Evolutionary conservation across 225 moss, liverwort and hornwort species (phyloP), one percentile per base, ranked within the genome.

Genomic region (Pseudisothecium myosuroides): DNA sequence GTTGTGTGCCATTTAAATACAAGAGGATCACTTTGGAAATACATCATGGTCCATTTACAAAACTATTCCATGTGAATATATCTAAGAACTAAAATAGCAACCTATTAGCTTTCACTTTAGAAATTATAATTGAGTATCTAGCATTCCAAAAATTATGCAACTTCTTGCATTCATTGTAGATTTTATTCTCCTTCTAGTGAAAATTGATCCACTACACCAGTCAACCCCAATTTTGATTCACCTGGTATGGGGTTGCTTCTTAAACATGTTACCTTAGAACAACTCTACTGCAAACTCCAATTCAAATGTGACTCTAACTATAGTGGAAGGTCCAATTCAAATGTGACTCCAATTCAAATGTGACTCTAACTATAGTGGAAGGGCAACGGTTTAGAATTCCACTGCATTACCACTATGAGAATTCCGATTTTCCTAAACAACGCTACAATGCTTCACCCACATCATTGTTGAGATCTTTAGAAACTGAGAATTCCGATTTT

Each of bases 361-460:
- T n/a, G n/a, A n/a, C n/a, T n/a, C n/a, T n/a, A n/a, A n/a, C n/a
- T n/a, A n/a, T n/a, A n/a, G n/a, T n/a, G n/a, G n/a, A n/a, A n/a
- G n/a, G n/a, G n/a, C n/a, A 0, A 4, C 0, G 5, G 1, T 64
- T 64, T 64, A 32, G 17, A 3, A 16, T 8, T 63, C 7, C 7
- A 62, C 8, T 7, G 8, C 64, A 65, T 65, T 10, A 18, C 10
- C 3, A 3, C 11, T 6, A 36, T 36, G 19, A 29, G 10, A 26
- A 41, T 41, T 41, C 1, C 0, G 0, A 24, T 41, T 71, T 41
- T 15, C 15, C 0, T 23, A 3, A 3, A 8, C 26, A 71, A 15
- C 0, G 3, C 19, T 36, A 5, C 10, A 66, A 66, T 36, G 11
- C 15, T 41, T 0, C 3, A 1, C 8, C 14, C 1, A 41, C 1